Base-by-base conservation (phyloP, 1,139 yeast genomes). In the Diutina rugosa region DNA sequence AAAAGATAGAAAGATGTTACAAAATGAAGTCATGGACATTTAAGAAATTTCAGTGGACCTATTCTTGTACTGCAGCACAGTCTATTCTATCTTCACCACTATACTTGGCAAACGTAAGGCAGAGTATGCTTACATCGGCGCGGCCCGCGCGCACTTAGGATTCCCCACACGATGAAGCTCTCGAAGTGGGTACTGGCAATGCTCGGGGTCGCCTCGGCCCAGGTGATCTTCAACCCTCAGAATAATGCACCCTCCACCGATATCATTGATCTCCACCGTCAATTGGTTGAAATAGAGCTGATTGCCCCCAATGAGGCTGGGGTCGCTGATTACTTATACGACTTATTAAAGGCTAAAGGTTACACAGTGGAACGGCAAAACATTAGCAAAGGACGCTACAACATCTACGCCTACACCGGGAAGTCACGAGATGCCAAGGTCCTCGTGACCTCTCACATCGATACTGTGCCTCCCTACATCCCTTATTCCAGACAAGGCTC, bases 381-480 rank as follows among this genome's bases (percentile, higher is more conserved):
- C 28, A 66, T 65, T 6, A 56, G 47, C 47, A 60, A 59, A 1
- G 66, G 66, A 6, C 71, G 85, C 55, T 70, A 70, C 62, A 84
- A 84, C 62, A 69, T 85, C 32, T 85, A 80, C 63, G 88, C 88
- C 5, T 84, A 82, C 63, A 61, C 68, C 26, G 84, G 84, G 1
- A 55, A 62, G 2, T 60, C 62, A 2, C 72, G 82, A 58, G 69
- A 79, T 61, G 78, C 85, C 21, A 72, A 69, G 57, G 77, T 81
- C 14, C 65, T 84, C 56, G 63, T 85, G 41, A 82, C 89, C 1
- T 79, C 87, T 12, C 90, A 85, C 62, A 79, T 84, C 48, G 90
- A 85, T 62, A 85, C 90, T 0, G 90, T 85, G 6, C 90, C 90
- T 14, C 90, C 90, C 0, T 84, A 64, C 62, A 67, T 84, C 56